Conservation (phyloP, 2,329 filamentous ascomycete species). For the Plectosphaerella plurivora region DNA sequence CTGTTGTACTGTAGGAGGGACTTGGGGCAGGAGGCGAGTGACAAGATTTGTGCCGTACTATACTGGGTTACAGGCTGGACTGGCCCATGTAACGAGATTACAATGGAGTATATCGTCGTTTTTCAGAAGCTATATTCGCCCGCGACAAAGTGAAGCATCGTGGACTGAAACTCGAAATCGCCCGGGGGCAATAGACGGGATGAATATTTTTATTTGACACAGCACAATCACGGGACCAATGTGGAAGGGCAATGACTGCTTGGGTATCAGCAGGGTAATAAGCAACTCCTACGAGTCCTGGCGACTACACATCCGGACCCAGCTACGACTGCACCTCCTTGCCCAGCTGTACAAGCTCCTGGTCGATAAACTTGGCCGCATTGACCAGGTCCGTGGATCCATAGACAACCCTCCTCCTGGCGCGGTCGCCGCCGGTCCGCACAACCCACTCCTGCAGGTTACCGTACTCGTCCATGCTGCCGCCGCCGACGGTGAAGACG, state of each 20-base stretch:
- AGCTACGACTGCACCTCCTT: conserved; percentile 41
- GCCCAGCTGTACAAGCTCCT: conserved; percentile 60
- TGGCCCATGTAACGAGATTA: too few species aligned
- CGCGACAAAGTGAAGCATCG: background rate
- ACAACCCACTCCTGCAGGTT: conserved; percentile 96
- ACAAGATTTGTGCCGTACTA: background rate
- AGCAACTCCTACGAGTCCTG: too few species aligned
- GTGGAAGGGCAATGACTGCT: too few species aligned
- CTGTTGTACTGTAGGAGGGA: too few species aligned
- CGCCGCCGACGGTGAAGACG: conserved; percentile 92
- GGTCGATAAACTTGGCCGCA: conserved; percentile 60
- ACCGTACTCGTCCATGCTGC: conserved; percentile 98
- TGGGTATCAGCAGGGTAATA: too few species aligned
- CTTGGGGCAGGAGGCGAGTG: background rate
- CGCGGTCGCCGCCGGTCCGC: conserved; percentile 63
- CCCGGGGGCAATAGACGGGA: too few species aligned
- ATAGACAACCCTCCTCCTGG: conserved; percentile 82
- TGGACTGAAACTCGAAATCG: background rate
- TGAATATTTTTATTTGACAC: too few species aligned
- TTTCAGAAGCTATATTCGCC: too few species aligned
- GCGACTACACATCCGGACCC: background rate
- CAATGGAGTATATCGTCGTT: too few species aligned
- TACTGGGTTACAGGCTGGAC: too few species aligned
- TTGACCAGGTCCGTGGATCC: conserved; percentile 83
- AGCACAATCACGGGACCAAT: too few species aligned